Percentiles rank a stretch among this genome's conserved stretches.
These are phyloP conservation scores for Schizosaccharomyces lindneri DNA, from an alignment of 805 yeast species.

Conservation along the genomic window DNA sequence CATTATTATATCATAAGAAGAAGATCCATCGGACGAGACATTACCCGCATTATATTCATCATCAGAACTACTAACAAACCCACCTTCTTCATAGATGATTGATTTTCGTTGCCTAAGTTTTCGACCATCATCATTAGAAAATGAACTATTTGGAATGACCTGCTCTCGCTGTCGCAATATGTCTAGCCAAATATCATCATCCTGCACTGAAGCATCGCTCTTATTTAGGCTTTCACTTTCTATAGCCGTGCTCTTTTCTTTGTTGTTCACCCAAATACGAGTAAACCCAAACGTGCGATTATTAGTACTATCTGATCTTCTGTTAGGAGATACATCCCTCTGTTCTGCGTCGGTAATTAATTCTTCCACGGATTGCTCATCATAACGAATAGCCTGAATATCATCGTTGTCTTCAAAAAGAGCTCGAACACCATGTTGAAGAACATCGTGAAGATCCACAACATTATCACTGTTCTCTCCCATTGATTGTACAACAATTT, in stretches of 20 bases:
- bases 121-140: neutral
- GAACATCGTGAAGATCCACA: slow-evolving; percentile 18
- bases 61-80: neutral
- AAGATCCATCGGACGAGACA: neutral
- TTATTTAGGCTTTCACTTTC: neutral
- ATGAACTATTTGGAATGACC: neutral
- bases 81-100: neutral
- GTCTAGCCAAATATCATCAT: neutral
- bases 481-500: slow-evolving; percentile 64
- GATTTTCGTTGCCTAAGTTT: neutral
- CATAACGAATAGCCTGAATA: slow-evolving; percentile 29
- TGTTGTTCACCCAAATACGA: neutral
- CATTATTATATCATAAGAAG: neutral
- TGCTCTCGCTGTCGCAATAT: neutral
- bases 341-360: neutral
- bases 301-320: too few relatives aligned
- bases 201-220: neutral
- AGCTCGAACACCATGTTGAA: slow-evolving; percentile 33
- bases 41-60: neutral
- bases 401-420: slow-evolving; percentile 21
- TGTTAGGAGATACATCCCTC: neutral
- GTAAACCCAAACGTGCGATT: neutral
- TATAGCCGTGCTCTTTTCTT: neutral
- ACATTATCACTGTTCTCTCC: slow-evolving; percentile 59
- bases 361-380: slow-evolving; percentile 35